Conservation (phyloP, 768 basidiomycete genomes). For the Pulveroboletus ravenelii region DNA sequence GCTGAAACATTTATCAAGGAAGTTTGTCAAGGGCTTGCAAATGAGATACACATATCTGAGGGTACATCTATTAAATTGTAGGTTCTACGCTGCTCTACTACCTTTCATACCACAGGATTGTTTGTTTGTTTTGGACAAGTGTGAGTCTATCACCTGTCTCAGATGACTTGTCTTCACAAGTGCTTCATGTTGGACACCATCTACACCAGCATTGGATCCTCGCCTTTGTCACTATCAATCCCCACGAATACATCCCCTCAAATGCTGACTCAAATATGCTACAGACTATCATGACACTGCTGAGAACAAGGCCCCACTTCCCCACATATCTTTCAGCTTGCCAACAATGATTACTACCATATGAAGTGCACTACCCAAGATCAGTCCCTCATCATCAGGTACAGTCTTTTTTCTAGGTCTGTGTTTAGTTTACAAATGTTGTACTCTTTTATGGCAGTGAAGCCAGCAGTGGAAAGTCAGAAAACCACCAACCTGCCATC, state of each 20-base stretch:
- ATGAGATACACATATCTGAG: no score
- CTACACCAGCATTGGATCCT: no score
- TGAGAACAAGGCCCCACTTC: conserved; percentile 51
- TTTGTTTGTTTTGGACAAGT: no score
- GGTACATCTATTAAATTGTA: no score
- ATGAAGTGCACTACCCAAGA: no score
- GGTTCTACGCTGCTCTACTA: no score
- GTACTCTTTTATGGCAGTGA: conserved; percentile 60
- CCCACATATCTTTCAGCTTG: conserved; percentile 91
- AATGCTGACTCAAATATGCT: conserved; percentile 90
- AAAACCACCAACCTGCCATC: conserved; percentile 84
- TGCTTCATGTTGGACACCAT: conserved; percentile 79
- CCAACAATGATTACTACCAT: conserved; percentile 90
- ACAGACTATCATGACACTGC: conserved; percentile 77
- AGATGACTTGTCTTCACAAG: conserved; percentile 66
- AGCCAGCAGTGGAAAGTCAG: conserved; percentile 91
- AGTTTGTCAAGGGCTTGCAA: no score
- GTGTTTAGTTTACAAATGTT: background rate
- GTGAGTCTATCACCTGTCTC: no score
- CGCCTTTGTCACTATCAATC: no score
- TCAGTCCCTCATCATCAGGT: conserved; percentile 87
- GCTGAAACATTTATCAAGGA: no score
- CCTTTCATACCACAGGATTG: no score
- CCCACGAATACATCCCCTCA: conserved; percentile 70
- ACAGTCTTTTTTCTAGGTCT: conserved; percentile 23